phyloP scores from a whole-genome alignment of 176 grass and related monocot genomes.

The Lolium multiflorum region DNA sequence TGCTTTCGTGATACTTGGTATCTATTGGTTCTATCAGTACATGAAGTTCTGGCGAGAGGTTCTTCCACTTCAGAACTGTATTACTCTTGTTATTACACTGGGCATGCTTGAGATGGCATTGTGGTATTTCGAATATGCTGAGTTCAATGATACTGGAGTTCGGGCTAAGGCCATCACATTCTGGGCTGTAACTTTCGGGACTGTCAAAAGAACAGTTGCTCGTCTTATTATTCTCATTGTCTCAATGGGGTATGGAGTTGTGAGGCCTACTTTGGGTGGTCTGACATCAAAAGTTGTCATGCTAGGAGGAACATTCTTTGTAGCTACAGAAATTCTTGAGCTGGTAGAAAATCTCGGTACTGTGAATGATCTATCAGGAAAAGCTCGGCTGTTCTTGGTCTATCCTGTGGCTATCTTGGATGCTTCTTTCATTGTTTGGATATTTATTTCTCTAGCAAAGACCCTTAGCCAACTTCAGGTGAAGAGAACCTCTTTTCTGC shows the following conservation, averaged over 20 bases:
- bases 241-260: constrained; percentile 96
- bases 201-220: constrained; percentile 87
- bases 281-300: constrained; percentile 96
- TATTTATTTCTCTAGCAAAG: constrained; percentile 93
- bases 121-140: constrained; percentile 99
- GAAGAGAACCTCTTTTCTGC: constrained; percentile 13
- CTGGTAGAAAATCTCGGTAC: constrained; percentile 98
- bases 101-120: constrained; percentile 99
- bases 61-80: constrained; percentile 99
- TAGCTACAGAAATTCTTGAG: constrained; percentile 97
- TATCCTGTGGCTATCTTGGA: constrained; percentile 96
- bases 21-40: constrained; percentile 99
- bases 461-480: constrained; percentile 94
- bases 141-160: constrained; percentile 89
- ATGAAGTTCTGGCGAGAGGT: constrained; percentile 95
- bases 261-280: constrained; percentile 91
- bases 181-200: constrained; percentile 97
- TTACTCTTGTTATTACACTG: constrained; percentile 93
- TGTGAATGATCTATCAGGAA: constrained; percentile 94
- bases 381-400: constrained; percentile 93
- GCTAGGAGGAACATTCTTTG: constrained; percentile 95
- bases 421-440: constrained; percentile 96
- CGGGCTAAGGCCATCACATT: constrained; percentile 91
- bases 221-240: constrained; percentile 87
- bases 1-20: constrained; percentile 78